Evolutionary conservation across 2,329 filamentous ascomycete genomes (phyloP).

Genomic region (Aspergillus neoniger): DNA sequence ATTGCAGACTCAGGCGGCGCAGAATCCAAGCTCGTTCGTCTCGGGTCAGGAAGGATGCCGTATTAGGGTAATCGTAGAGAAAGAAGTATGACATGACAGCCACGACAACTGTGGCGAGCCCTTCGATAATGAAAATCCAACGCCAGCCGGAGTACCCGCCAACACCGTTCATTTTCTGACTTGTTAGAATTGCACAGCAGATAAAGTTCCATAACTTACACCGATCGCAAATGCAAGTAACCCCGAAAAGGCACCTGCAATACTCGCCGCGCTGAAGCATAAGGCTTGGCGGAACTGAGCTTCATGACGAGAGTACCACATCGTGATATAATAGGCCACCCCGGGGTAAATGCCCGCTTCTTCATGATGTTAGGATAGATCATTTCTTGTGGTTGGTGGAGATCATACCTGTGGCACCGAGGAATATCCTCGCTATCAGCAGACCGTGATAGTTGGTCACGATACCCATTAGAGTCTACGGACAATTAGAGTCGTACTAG

Average conservation of each 20-base stretch:
- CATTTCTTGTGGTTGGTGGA: no score
- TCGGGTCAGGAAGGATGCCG: constrained; percentile 45
- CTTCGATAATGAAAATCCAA: constrained; percentile 56
- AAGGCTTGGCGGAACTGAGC: constrained; percentile 48
- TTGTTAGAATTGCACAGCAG: background rate
- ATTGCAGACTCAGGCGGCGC: constrained; percentile 40
- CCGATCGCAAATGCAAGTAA: constrained; percentile 55
- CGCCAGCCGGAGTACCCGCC: constrained; percentile 51
- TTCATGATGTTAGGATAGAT: constrained; percentile 4
- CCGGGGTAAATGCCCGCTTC: constrained; percentile 48
- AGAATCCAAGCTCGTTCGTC: constrained; percentile 44
- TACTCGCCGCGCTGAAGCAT: constrained; percentile 50
- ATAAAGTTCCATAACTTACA: constrained; percentile 28
- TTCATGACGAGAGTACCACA: constrained; percentile 50
- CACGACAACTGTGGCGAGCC: constrained; percentile 48
- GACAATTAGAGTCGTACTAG: background rate
- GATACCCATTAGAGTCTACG: constrained; percentile 51
- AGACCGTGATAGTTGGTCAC: constrained; percentile 51
- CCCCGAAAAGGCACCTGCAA: constrained; percentile 56
- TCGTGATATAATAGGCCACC: constrained; percentile 47
- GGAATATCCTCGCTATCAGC: constrained; percentile 51
- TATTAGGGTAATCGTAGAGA: constrained; percentile 51
- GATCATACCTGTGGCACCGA: constrained; percentile 34
- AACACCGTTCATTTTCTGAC: constrained; percentile 52
- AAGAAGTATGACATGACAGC: constrained; percentile 47